Evolutionary conservation across 192 early-diverging fungal genomes (phyloP).

Genomic region (Umbelopsis sp.): DNA sequence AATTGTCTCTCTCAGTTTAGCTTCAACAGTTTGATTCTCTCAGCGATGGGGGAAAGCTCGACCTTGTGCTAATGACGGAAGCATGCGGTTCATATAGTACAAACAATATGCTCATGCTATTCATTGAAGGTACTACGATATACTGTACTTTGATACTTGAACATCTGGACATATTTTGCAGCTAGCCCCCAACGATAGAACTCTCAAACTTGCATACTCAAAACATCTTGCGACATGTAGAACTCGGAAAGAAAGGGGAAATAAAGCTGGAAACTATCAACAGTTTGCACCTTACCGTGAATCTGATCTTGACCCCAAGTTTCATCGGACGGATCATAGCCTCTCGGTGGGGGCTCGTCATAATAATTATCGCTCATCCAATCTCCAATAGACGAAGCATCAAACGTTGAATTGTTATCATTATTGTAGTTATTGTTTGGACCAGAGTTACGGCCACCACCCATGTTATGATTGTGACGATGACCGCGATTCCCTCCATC

Average conservation of each 20-base stretch:
- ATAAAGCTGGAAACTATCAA: background rate
- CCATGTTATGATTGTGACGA: background rate
- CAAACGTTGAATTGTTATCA: slow-evolving; percentile 16
- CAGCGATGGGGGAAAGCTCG: background rate
- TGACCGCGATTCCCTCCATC: slow-evolving; percentile 1
- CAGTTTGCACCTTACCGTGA: slow-evolving; percentile 5
- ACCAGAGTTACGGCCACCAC: background rate
- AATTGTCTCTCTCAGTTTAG: background rate
- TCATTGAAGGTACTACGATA: too few species aligned
- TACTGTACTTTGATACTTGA: background rate
- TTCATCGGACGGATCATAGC: slow-evolving; percentile 19
- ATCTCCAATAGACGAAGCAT: slow-evolving; percentile 19
- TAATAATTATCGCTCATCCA: slow-evolving; percentile 23
- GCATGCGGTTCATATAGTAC: background rate
- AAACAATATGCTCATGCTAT: background rate
- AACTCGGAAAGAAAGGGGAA: background rate
- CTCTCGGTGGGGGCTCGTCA: slow-evolving; percentile 18
- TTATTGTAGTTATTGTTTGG: slow-evolving; percentile 1
- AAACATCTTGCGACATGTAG: background rate
- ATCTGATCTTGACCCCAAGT: slow-evolving; percentile 18
- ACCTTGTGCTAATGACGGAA: background rate
- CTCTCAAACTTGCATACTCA: slow-evolving; percentile 12
- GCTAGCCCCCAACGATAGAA: background rate
- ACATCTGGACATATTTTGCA: background rate
- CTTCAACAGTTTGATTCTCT: background rate